Conservation (phyloP, 2,329 filamentous ascomycete species). For the Pseudocercospora musae region DNA sequence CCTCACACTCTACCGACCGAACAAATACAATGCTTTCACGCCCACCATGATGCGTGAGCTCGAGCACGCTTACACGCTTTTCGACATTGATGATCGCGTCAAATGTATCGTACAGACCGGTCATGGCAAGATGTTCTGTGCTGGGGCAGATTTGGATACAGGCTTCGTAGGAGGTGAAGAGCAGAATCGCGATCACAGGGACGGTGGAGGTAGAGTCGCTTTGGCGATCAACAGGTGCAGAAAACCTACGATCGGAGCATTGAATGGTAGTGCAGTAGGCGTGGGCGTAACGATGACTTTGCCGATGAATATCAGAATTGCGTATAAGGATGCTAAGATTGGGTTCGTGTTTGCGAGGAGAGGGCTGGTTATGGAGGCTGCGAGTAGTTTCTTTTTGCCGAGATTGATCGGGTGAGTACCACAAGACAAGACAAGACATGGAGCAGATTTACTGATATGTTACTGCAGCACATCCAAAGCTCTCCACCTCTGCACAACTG, state of each 20-base stretch:
- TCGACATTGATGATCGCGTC: conserved; percentile 55
- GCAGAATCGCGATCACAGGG: conserved; percentile 49
- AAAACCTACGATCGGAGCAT: conserved; percentile 55
- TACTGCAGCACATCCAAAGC: conserved; percentile 50
- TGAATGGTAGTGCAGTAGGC: conserved; percentile 56
- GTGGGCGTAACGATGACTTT: conserved; percentile 59
- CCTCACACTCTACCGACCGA: conserved; percentile 62
- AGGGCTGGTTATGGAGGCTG: conserved; percentile 70
- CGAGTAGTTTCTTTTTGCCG: conserved; percentile 68
- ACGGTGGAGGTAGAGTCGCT: conserved; percentile 48
- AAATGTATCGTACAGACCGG: conserved; percentile 56
- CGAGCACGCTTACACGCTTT: conserved; percentile 50
- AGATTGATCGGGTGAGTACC: conserved; percentile 58
- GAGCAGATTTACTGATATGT: conserved; percentile 4
- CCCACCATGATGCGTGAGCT: conserved; percentile 61
- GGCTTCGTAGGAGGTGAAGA: conserved; percentile 48
- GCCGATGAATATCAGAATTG: conserved; percentile 54
- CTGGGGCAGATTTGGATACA: conserved; percentile 55
- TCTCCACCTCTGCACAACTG: conserved; percentile 65
- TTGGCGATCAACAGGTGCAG: conserved; percentile 57
- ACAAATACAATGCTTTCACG: conserved; percentile 68
- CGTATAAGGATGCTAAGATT: conserved; percentile 59
- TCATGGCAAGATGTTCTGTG: conserved; percentile 52
- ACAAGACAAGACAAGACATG: background rate
- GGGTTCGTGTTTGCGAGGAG: conserved; percentile 71